phyloP scores from a whole-genome alignment of 345 rosid species.

The Pugionium dolabratum region DNA sequence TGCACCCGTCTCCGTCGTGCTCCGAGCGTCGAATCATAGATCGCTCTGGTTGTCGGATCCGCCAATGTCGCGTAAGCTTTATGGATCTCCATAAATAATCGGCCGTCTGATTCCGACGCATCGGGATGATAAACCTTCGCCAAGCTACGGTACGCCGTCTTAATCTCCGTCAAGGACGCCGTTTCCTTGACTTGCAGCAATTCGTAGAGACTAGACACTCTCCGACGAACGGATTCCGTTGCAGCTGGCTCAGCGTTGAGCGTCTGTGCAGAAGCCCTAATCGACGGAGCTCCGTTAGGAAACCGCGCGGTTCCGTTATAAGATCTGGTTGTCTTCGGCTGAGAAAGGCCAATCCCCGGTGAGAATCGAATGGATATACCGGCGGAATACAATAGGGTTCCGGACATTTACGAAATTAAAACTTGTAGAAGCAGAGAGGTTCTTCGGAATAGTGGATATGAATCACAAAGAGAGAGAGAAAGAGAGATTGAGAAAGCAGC shows the following conservation, averaged over 20 bases:
- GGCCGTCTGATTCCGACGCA: slow-evolving; percentile 53
- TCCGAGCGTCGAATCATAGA: slow-evolving; percentile 62
- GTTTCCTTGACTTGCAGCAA: slow-evolving; percentile 52
- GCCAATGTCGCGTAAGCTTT: slow-evolving; percentile 72
- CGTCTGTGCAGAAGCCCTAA: slow-evolving; percentile 32
- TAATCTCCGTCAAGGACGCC: slow-evolving; percentile 65
- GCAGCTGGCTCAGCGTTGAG: slow-evolving; percentile 34
- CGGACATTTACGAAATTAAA: slow-evolving; percentile 29
- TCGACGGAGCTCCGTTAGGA: slow-evolving; percentile 36
- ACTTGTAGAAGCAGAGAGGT: slow-evolving; percentile 29
- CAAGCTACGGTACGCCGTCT: slow-evolving; percentile 63
- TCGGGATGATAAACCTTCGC: slow-evolving; percentile 72
- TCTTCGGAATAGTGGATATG: slow-evolving; percentile 9
- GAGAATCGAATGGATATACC: slow-evolving; percentile 12
- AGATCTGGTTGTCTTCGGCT: slow-evolving; percentile 17
- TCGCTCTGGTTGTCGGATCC: slow-evolving; percentile 71
- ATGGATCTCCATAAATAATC: slow-evolving; percentile 67
- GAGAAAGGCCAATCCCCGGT: slow-evolving; percentile 20
- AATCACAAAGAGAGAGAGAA: slow-evolving; percentile 32
- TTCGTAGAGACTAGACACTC: slow-evolving; percentile 53
- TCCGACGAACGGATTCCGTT: slow-evolving; percentile 35
- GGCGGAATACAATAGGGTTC: slow-evolving; percentile 31
- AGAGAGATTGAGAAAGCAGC: not conserved
- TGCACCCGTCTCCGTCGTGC: slow-evolving; percentile 34
- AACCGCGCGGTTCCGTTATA: slow-evolving; percentile 28